phyloP scores from a whole-genome alignment of 2,329 filamentous ascomycete species.

The Penicillium occitanis region DNA sequence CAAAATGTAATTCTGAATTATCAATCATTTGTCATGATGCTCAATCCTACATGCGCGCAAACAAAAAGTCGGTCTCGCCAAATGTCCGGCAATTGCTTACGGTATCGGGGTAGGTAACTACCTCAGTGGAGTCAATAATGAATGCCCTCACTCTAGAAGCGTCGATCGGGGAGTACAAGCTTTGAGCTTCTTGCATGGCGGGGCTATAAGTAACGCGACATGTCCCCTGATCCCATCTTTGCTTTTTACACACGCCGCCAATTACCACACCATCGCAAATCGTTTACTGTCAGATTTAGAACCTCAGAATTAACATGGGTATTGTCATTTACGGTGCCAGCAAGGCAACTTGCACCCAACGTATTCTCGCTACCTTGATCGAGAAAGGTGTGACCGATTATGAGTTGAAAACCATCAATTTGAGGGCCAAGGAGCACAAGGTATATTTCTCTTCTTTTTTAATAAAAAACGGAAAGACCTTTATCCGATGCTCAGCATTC shows the following conservation, averaged over 20 bases:
- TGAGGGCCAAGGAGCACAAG: constrained; percentile 32
- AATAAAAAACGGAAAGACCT: neutral
- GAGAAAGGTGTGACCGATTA: constrained; percentile 33
- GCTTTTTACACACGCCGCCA: neutral
- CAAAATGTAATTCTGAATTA: neutral
- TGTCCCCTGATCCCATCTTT: neutral
- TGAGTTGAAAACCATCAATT: constrained; percentile 30
- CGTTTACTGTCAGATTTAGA: neutral
- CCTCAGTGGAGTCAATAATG: neutral
- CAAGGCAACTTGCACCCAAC: constrained; percentile 27
- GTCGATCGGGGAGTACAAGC: neutral
- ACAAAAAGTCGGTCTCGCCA: neutral
- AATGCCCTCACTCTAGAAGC: neutral
- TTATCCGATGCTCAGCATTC: neutral
- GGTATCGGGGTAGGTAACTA: neutral
- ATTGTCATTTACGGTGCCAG: constrained; percentile 34
- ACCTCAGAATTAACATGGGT: constrained; percentile 26
- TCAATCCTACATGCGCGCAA: neutral
- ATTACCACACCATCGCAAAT: neutral
- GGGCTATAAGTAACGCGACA: neutral
- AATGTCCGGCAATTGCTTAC: neutral
- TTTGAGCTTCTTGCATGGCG: neutral
- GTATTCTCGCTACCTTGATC: constrained; percentile 30
- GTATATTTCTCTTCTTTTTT: neutral
- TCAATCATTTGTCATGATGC: neutral